These are phyloP conservation scores for Verticillium albo-atrum DNA, from an alignment of 2,329 filamentous ascomycete genomes.

Conservation along the genomic window DNA sequence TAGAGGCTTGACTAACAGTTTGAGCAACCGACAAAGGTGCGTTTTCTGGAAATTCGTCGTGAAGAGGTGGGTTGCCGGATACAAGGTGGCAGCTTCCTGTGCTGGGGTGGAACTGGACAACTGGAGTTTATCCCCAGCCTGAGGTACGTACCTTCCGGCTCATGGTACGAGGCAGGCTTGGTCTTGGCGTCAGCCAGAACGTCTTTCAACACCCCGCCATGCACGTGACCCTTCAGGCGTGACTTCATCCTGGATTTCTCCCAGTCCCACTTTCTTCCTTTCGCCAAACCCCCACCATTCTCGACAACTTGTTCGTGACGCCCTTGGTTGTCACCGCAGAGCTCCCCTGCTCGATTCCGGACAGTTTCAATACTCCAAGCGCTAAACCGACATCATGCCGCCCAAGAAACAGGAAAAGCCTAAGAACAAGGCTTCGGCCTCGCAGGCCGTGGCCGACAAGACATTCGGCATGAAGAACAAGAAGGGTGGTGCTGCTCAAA, in stretches of 20 bases:
- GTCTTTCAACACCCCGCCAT: neutral
- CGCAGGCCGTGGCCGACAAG: conserved; percentile 71
- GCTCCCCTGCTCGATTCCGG: neutral
- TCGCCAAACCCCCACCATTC: conserved; percentile 1
- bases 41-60: neutral
- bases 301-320: neutral
- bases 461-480: conserved; percentile 99
- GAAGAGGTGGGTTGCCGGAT: neutral
- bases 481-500: conserved; percentile 88
- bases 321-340: neutral
- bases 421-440: conserved; percentile 44
- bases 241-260: conserved; percentile 3
- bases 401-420: conserved; percentile 62
- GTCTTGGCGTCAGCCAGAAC: neutral
- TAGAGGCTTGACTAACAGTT: neutral
- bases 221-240: conserved; percentile 1
- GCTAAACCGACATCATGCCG: conserved; percentile 50
- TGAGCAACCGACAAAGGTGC: neutral
- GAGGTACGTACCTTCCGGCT: neutral
- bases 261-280: neutral
- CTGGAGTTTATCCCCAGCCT: neutral
- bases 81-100: neutral
- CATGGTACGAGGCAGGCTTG: neutral
- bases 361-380: neutral
- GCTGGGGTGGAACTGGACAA: neutral